Evolutionary conservation across 495 filamentous ascomycete species (phyloP), one percentile per base, ranked within the genome.

Genomic region (Penicillium argentinense): DNA sequence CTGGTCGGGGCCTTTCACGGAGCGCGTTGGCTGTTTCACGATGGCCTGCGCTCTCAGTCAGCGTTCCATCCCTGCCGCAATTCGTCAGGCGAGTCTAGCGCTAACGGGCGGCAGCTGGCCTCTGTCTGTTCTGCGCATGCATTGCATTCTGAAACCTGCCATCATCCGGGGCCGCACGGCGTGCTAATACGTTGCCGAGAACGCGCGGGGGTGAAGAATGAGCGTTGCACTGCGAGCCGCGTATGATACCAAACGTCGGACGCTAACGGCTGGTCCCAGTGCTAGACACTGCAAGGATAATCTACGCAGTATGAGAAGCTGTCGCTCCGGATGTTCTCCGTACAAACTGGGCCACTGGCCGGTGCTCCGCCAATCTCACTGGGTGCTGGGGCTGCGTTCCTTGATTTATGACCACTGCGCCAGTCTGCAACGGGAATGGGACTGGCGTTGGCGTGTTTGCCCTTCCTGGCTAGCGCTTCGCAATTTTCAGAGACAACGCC

Each of bases 11-110:
- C 46, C 39, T 42, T 28, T 68, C 9, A 47, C 50, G n/a, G 59
- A 67, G 42, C 11, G 22, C 37, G 30, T 63, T 13, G 67, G 65
- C 4, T 70, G 64, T 27, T 60, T 57, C 21, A 41, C 51, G 7
- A 55, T 69, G 54, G 66, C 41, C 43, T 44, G 49, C 26, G 42
- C 53, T 4, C 24, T 64, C 6, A 55, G 58, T 64, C 9, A 3
- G 34, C 19, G n/a, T 46, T 53, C 22, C 7, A 5, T 11, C 27
- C 45, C 40, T 41, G 16, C 17, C 16, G 1, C 1, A 30, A 18
- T 36, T 28, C 22, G 28, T 17, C 34, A 40, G 30, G 42, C 26
- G n/a, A n/a, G 42, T 37, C 21, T 37, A 32, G 44, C 42, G 29
- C 29, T 33, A 33, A 17, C 9, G 29, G 8, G 13, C n/a, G n/a